Evolutionary conservation across 495 filamentous ascomycete species (phyloP).

Genomic region (Aspergillus cristatus): DNA sequence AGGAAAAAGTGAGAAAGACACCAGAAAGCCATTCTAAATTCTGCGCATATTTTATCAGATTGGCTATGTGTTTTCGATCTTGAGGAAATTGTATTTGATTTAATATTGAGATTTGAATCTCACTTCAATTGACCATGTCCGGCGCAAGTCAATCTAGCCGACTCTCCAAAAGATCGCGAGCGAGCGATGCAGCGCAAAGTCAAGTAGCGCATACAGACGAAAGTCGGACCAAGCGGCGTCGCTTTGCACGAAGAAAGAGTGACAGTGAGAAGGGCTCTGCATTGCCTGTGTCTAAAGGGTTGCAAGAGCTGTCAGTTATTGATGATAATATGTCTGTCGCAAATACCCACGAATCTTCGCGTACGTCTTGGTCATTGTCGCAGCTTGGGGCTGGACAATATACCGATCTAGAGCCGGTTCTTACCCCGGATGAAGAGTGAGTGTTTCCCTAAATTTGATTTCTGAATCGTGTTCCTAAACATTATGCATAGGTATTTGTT

Average conservation of each 20-base stretch:
- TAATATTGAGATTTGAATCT: background rate
- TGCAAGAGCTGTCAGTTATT: background rate
- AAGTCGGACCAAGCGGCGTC: conserved; percentile 26
- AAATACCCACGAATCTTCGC: background rate
- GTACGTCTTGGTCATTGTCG: conserved; percentile 25
- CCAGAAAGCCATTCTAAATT: no score
- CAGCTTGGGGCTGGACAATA: conserved; percentile 25
- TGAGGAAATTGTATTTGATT: no score
- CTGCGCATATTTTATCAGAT: no score
- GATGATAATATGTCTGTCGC: background rate
- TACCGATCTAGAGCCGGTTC: conserved; percentile 61
- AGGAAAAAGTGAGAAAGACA: no score
- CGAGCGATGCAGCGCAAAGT: conserved; percentile 21
- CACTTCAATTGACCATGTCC: conserved; percentile 9
- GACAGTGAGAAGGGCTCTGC: background rate
- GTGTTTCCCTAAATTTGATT: conserved; percentile 9
- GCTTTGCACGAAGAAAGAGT: conserved; percentile 16
- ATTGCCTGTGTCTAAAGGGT: background rate
- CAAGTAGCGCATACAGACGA: conserved; percentile 13
- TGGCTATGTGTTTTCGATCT: no score
- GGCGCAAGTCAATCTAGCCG: conserved; percentile 11
- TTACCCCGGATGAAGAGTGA: conserved; percentile 75
- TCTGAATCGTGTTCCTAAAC: conserved; percentile 12
- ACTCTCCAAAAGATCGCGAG: conserved; percentile 28
- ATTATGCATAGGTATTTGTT: conserved; percentile 52